phyloP scores from a whole-genome alignment of 1,284 basidiomycete species.

The Puccinia sorghi region DNA sequence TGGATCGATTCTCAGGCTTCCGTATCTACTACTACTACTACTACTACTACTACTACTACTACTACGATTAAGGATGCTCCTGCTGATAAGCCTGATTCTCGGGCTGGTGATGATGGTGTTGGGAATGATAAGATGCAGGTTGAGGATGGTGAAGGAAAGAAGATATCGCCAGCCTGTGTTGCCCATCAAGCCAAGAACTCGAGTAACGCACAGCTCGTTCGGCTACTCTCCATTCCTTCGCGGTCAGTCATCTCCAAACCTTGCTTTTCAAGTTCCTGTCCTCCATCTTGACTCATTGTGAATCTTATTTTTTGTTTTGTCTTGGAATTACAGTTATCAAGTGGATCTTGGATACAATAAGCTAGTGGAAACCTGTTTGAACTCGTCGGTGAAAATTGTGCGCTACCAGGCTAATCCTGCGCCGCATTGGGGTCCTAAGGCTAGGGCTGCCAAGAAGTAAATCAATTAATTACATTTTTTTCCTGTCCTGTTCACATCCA shows the following conservation, averaged over 20 bases:
- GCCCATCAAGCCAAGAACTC: slow-evolving; percentile 6
- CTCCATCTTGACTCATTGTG: background rate
- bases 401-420: slow-evolving; percentile 89
- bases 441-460: slow-evolving; percentile 52
- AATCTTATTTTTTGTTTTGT: slow-evolving; percentile 13
- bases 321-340: background rate
- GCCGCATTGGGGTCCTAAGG: slow-evolving; percentile 82
- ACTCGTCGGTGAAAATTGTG: slow-evolving; percentile 71
- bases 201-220: background rate
- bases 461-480: too few species aligned
- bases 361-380: slow-evolving; percentile 63
- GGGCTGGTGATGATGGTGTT: background rate
- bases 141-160: background rate
- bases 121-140: background rate
- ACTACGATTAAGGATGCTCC: background rate
- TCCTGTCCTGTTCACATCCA: too few species aligned
- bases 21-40: too few species aligned
- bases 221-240: slow-evolving; percentile 52
- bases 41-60: too few species aligned
- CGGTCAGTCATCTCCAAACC: slow-evolving; percentile 51
- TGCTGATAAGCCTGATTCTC: background rate
- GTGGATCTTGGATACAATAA: slow-evolving; percentile 67
- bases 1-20: slow-evolving; percentile 66
- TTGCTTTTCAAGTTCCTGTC: background rate
- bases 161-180: background rate